Conservation (phyloP, 495 filamentous ascomycete genomes). For the Xylaria grammica region DNA sequence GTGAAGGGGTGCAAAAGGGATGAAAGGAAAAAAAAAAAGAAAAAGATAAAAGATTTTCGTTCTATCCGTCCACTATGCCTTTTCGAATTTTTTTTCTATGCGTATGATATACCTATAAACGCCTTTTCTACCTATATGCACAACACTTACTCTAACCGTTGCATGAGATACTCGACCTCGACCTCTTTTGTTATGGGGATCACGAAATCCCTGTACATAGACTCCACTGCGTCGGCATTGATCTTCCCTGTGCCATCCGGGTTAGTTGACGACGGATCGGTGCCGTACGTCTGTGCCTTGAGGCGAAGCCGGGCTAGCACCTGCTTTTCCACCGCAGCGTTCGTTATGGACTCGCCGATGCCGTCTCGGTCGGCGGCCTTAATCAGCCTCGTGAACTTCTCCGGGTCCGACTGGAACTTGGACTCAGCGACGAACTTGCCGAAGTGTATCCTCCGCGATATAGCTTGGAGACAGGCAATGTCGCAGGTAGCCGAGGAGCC, state of each 20-base stretch:
- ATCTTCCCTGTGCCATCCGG: conserved; percentile 66
- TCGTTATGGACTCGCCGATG: conserved; percentile 89
- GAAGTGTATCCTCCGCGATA: conserved; percentile 93
- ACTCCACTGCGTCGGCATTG: conserved; percentile 88
- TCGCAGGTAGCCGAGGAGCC: conserved; percentile 91
- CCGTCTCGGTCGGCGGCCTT: conserved; percentile 75
- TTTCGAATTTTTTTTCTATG: conserved; percentile 3
- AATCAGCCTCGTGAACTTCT: conserved; percentile 81
- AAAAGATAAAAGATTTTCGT: conserved; percentile 7
- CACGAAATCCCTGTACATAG: conserved; percentile 94
- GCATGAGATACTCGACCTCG: conserved; percentile 97
- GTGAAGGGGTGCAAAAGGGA: conserved; percentile 27
- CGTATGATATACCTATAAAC: conserved; percentile 16
- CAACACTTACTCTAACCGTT: conserved; percentile 66
- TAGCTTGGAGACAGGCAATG: conserved; percentile 86
- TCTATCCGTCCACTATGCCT: neutral
- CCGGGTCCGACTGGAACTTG: conserved; percentile 89
- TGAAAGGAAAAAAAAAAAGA: conserved; percentile 24
- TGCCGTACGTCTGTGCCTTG: conserved; percentile 96
- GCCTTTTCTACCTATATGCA: conserved; percentile 3
- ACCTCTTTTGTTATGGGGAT: conserved; percentile 97
- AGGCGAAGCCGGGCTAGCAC: conserved; percentile 84
- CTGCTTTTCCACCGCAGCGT: conserved; percentile 86
- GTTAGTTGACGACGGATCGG: conserved; percentile 71
- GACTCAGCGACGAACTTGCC: conserved; percentile 98